Conservation (phyloP, 2,329 filamentous ascomycete genomes). For the Trichophyton equinum region DNA sequence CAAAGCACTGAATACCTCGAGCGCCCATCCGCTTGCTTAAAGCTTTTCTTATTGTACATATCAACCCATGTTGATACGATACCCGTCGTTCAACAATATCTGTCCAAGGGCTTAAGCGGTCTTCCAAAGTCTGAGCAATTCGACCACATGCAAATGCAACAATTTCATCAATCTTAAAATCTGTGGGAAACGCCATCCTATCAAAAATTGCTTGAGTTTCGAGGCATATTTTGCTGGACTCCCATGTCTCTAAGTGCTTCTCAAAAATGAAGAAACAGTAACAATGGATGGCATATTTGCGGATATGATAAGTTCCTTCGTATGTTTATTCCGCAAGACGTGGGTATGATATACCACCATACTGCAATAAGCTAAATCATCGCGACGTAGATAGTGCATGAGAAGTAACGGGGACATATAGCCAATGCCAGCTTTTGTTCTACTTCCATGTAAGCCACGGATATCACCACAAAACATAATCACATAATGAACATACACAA, state of each 20-base stretch:
- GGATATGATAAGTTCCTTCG: background rate
- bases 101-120: background rate
- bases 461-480: too few species aligned
- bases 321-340: background rate
- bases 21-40: conserved; percentile 6
- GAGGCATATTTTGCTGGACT: background rate
- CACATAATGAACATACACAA: too few species aligned
- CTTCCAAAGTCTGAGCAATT: too few species aligned
- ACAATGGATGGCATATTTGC: background rate
- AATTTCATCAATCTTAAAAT: conserved; percentile 7
- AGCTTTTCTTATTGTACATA: conserved; percentile 15
- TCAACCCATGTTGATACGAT: conserved; percentile 17
- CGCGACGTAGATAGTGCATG: background rate
- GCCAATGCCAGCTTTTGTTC: background rate
- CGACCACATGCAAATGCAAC: conserved; percentile 6
- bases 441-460: background rate
- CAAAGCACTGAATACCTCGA: conserved; percentile 14
- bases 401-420: background rate
- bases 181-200: background rate
- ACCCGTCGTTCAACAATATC: background rate
- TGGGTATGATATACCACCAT: background rate
- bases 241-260: background rate
- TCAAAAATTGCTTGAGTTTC: background rate
- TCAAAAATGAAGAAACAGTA: background rate
- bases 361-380: background rate